Evolutionary conservation across 768 basidiomycete genomes (phyloP), one percentile per base, ranked within the genome.

Genomic region (Coprinellus micaceus): DNA sequence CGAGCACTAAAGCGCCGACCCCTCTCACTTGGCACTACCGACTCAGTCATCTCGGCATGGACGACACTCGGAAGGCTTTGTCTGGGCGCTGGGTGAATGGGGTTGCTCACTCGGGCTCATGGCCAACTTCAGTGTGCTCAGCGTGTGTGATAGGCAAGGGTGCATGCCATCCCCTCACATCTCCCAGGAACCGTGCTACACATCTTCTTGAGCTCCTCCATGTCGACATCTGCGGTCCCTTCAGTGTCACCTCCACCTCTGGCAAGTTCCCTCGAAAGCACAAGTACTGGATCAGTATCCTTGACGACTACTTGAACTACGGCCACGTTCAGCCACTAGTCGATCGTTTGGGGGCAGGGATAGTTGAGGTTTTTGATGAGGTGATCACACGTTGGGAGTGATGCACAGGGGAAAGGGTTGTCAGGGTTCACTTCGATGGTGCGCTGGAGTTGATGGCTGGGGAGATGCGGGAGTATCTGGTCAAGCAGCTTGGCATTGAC

Each of bases 111-210:
- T 13, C 4, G 5, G 62, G 64, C 0, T 12, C 45, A 2, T 52
- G 64, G 7, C 11, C 3, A 0, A 26, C 50, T 19, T 21, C 45
- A 4, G 47, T 57, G 0, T 71, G 67, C 33, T 51, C 62, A 3
- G 41, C 64, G 0, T 71, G 67, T 45, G 50, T 69, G 19, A 57
- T 69, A 45, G 66, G 67, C 1, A 68, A 69, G 39, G 54, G 57
- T 36, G 54, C 68, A 19, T 58, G 60, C 9, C 54, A 26, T 10
- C 58, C 63, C 24, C 4, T 48, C 5, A 5, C 17, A 13, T 5
- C 12, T 29, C 43, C 54, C 13, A 59, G 47, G n/a, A 24, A 58
- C 28, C 55, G 56, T 7, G 62, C 67, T 0, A 1, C 26, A 0
- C 1, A 51, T 0, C 24, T 66, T 22, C 59, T 65, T 13, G 64